These are phyloP conservation scores for Phytopythium chamaehyphon DNA, from an alignment of 352 stramenopile species.

Conservation along the genomic window DNA sequence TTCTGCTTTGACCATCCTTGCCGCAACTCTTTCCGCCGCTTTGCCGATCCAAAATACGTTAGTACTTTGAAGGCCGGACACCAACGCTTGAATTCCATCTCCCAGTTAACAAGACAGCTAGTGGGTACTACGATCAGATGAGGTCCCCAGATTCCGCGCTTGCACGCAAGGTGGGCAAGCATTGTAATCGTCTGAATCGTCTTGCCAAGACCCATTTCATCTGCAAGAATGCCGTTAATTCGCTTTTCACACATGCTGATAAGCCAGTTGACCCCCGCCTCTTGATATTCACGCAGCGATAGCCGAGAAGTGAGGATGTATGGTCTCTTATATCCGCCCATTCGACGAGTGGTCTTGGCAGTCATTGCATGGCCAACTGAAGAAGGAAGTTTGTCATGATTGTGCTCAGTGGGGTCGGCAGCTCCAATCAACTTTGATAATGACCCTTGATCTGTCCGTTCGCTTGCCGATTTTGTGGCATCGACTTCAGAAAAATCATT, in stretches of 20 bases:
- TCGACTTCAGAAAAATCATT: constrained; percentile 2
- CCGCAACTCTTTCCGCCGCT: constrained; percentile 88
- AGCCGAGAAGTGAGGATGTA: constrained; percentile 69
- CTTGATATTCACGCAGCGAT: constrained; percentile 71
- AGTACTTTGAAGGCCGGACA: constrained; percentile 96
- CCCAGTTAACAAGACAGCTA: constrained; percentile 98
- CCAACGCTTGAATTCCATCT: constrained; percentile 98
- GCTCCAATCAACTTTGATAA: too few relatives aligned
- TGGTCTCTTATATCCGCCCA: constrained; percentile 44
- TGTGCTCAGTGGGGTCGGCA: neutral
- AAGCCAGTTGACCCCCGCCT: constrained; percentile 96
- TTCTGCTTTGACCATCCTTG: constrained; percentile 96
- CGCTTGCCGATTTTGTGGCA: neutral
- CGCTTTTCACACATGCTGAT: constrained; percentile 95
- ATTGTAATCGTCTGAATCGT: constrained; percentile 99
- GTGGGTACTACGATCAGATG: constrained; percentile 99
- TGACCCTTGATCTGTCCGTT: too few relatives aligned
- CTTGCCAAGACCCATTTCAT: constrained; percentile 96
- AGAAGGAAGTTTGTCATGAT: neutral
- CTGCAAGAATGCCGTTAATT: constrained; percentile 98
- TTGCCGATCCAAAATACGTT: constrained; percentile 98
- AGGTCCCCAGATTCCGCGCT: constrained; percentile 93
- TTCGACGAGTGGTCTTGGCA: too few relatives aligned
- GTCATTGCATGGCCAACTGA: neutral
- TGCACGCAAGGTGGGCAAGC: constrained; percentile 92